Evolutionary conservation across 2,329 filamentous ascomycete genomes (phyloP).

Genomic region (Fusarium sp.): DNA sequence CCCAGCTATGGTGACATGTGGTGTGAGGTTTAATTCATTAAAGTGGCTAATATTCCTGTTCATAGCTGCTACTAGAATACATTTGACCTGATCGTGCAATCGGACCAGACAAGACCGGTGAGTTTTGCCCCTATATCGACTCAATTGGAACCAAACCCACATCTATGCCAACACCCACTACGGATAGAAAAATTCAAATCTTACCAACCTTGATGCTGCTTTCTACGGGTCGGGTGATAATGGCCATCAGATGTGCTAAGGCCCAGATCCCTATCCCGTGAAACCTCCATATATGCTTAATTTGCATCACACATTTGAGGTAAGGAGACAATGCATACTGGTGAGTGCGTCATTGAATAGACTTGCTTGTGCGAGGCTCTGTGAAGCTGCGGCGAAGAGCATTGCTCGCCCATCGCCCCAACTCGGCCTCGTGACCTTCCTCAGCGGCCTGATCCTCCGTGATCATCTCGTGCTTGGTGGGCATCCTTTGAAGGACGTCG

Average conservation of each 20-base stretch:
- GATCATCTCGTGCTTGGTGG: constrained; percentile 42
- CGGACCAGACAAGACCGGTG: neutral
- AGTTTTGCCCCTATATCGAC: neutral
- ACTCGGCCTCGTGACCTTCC: too few relatives aligned
- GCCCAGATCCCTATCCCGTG: neutral
- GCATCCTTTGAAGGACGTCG: constrained; percentile 62
- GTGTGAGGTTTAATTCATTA: neutral
- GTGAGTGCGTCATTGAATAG: neutral
- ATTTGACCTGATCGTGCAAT: neutral
- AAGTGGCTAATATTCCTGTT: neutral
- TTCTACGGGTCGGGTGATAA: neutral
- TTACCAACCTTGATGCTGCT: neutral
- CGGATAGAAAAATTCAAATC: neutral
- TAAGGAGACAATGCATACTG: neutral
- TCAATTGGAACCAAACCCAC: neutral
- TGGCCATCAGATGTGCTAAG: neutral
- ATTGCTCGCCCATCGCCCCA: constrained; percentile 39
- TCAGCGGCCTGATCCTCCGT: constrained; percentile 46
- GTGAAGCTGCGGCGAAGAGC: constrained; percentile 33
- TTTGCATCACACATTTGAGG: neutral
- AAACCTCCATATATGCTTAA: neutral
- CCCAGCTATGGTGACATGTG: neutral
- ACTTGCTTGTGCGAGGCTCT: constrained; percentile 13
- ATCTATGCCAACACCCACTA: neutral
- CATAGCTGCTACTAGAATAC: neutral